A percentile compares a stretch with the other conserved stretches of the same genome.
These are phyloP conservation scores for Microbotryum violaceum DNA, from an alignment of 1,284 basidiomycete genomes.

Conservation along the genomic window DNA sequence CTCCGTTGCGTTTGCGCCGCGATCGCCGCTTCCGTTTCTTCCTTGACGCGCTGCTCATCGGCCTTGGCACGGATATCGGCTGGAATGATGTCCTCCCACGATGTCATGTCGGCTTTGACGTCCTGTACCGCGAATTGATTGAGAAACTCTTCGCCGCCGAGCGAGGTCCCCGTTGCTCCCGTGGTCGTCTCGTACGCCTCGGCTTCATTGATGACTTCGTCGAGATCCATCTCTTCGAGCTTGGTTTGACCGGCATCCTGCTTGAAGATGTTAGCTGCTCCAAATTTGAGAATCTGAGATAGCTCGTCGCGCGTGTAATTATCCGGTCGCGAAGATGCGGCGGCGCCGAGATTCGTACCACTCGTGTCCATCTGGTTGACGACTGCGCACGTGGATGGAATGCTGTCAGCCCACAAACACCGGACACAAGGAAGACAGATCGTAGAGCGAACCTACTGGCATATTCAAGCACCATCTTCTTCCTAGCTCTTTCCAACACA, in stretches of 20 bases:
- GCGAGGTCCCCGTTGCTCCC: slow-evolving; percentile 61
- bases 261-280: slow-evolving; percentile 98
- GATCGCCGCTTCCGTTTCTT: slow-evolving; percentile 55
- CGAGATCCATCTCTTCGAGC: slow-evolving; percentile 97
- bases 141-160: slow-evolving; percentile 94
- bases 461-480: slow-evolving; percentile 99
- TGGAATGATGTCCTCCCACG: slow-evolving; percentile 98
- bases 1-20: slow-evolving; percentile 62
- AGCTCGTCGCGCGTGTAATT: slow-evolving; percentile 96
- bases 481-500: slow-evolving; percentile 92
- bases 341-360: slow-evolving; percentile 75
- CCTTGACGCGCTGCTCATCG: slow-evolving; percentile 42
- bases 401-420: slow-evolving; percentile 9
- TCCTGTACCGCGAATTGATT: slow-evolving; percentile 94
- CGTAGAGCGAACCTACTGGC: slow-evolving; percentile 62
- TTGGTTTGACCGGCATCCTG: slow-evolving; percentile 91
- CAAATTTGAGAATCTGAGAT: slow-evolving; percentile 97
- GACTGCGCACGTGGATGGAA: slow-evolving; percentile 49
- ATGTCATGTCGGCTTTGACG: slow-evolving; percentile 89
- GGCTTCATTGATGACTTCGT: slow-evolving; percentile 93
- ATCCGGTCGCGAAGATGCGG: slow-evolving; percentile 71
- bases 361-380: slow-evolving; percentile 99
- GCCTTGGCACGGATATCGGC: slow-evolving; percentile 73
- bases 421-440: neutral
- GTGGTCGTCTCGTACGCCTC: slow-evolving; percentile 90